Evolutionary conservation across 2,329 filamentous ascomycete genomes (phyloP), one percentile per base, ranked within the genome.

Genomic region (Aspergillus fumigatiaffinis): DNA sequence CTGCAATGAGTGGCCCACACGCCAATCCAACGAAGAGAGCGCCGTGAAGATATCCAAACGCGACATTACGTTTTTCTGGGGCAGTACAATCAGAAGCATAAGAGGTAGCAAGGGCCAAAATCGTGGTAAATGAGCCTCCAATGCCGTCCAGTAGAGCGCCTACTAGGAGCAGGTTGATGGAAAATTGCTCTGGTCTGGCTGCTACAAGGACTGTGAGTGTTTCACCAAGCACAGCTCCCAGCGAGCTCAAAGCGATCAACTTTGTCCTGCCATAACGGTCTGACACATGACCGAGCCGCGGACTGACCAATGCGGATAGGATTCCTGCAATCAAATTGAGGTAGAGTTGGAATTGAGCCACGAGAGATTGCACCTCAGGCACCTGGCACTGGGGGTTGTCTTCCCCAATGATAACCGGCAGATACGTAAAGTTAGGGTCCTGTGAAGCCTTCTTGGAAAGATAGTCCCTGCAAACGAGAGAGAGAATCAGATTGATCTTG

Each of bases 51-150:
- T 92, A 93, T 6, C 91, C 92, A 72, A 97, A 94, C 4, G 87
- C 85, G 7, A 96, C 89, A 58, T 88, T 90, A 21, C 94, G 86
- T 67, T 85, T 85, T 29, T 89, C 88, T 0, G 92, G 90, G 3
- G 89, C 80, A 0, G 92, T 93, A 73, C 91, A 96, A 73, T 99
- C 94, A 44, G 91, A 87, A 12, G 90, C 88, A 73, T 97, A 99
- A 0, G 93, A 91, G 71, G 95, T 88, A 23, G 86, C 87, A 57
- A 96, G 78, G 49, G 88, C 86, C 79, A 89, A 89, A 28, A 88
- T 88, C 0, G 91, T 85, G 1, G 92, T 96, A 71, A 97, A 96
- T 0, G 92, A 96, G 7, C 94, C 94, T 9, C 87, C 87, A 4
- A 96, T 69, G 4, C 94, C 94, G 69, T 99, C 94, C 49, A 92